These are phyloP conservation scores for Suillus placidus DNA, from an alignment of 768 basidiomycete genomes.

Conservation along the genomic window DNA sequence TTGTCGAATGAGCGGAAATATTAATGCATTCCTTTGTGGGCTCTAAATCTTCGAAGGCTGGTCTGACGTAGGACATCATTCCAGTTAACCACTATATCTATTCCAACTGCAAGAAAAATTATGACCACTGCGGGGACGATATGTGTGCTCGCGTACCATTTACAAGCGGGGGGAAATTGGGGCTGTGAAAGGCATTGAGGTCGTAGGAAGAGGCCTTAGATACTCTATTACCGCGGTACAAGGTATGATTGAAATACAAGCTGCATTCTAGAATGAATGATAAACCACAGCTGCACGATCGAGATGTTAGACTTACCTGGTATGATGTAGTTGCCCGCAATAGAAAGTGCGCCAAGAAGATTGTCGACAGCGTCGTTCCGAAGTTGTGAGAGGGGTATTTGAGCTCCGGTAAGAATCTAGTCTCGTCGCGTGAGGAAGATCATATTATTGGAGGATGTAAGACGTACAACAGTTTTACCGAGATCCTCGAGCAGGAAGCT, in stretches of 20 bases:
- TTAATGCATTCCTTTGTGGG: conserved; percentile 65
- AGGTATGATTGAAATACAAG: conserved; percentile 87
- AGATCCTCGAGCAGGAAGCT: conserved; percentile 92
- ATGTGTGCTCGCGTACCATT: conserved; percentile 52
- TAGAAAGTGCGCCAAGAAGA: conserved; percentile 82
- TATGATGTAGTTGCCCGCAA: conserved; percentile 90
- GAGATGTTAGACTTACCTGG: conserved; percentile 57
- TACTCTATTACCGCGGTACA: conserved; percentile 85
- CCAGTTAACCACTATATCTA: conserved; percentile 91
- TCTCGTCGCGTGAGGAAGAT: not conserved
- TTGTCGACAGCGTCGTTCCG: conserved; percentile 97
- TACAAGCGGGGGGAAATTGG: conserved; percentile 81
- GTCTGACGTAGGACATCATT: conserved; percentile 84
- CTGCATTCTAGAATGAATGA: conserved; percentile 62
- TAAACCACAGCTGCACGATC: not conserved
- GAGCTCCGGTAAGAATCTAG: conserved; percentile 89
- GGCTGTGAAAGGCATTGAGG: conserved; percentile 81
- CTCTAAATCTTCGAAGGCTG: conserved; percentile 73
- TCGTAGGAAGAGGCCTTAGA: conserved; percentile 83
- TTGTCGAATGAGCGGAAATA: not conserved
- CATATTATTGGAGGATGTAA: not conserved
- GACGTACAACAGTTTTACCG: conserved; percentile 81
- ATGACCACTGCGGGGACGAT: not conserved
- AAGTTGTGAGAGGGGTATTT: conserved; percentile 88
- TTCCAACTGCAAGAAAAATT: conserved; percentile 61